Percentiles rank a stretch among this genome's conserved stretches.
phyloP scores from a whole-genome alignment of 345 rosid species.

The Chamaenerion angustifolium region DNA sequence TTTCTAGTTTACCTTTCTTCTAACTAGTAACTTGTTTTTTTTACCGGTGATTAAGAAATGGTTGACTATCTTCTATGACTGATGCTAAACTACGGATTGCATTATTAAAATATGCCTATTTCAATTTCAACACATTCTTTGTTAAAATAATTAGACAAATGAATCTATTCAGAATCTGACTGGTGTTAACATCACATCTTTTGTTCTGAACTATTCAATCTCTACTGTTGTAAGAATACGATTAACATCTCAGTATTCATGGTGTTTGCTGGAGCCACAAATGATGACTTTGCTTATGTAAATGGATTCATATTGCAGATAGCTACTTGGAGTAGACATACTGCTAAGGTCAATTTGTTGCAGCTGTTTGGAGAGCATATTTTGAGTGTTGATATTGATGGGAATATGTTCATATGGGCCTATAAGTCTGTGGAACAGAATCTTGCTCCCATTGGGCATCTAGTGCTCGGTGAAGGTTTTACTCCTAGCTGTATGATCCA shows the following conservation, averaged over 20 bases:
- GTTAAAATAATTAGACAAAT: too few relatives aligned
- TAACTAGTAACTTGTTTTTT: too few relatives aligned
- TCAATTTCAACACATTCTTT: too few relatives aligned
- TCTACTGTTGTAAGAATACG: too few relatives aligned
- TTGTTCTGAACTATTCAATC: too few relatives aligned
- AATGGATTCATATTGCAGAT: conserved; percentile 27
- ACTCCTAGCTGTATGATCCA: conserved; percentile 74
- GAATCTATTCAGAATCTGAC: too few relatives aligned
- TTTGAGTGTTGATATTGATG: conserved; percentile 61
- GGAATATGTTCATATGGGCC: conserved; percentile 63
- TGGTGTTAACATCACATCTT: too few relatives aligned
- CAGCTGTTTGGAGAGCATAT: conserved; percentile 76
- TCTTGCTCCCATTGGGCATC: conserved; percentile 50
- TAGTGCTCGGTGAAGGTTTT: conserved; percentile 38
- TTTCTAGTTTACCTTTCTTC: not conserved
- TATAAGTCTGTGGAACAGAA: conserved; percentile 59
- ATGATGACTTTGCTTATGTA: not conserved
- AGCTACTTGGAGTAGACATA: conserved; percentile 74
- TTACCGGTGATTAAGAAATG: too few relatives aligned
- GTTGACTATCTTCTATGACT: too few relatives aligned
- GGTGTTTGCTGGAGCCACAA: not conserved
- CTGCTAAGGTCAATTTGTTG: conserved; percentile 60
- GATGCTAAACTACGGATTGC: too few relatives aligned
- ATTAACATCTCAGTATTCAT: too few relatives aligned
- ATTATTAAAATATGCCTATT: too few relatives aligned